These are phyloP conservation scores for Euclidium syriacum DNA, from an alignment of 345 rosid species.

Conservation along the genomic window DNA sequence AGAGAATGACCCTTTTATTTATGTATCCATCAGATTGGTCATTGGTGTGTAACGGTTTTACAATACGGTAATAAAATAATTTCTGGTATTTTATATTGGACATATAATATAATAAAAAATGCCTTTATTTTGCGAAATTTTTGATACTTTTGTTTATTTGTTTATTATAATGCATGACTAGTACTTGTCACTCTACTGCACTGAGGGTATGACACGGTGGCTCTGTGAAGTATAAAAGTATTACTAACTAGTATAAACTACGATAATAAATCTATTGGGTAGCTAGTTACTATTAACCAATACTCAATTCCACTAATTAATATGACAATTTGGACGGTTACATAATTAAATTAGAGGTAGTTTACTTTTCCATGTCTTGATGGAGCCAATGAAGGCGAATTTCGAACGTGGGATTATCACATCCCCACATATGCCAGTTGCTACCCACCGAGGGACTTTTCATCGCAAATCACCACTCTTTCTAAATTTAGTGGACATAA, in stretches of 20 bases:
- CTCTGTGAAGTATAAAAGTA: not conserved
- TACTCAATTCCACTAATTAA: not conserved
- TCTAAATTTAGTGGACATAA: not conserved
- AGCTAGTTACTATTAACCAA: not conserved
- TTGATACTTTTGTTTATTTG: not conserved
- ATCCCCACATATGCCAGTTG: constrained; percentile 14
- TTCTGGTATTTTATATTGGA: not conserved
- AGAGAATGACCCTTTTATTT: not conserved
- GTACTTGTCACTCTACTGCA: constrained; percentile 11
- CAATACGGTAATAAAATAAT: not conserved
- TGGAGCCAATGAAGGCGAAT: not conserved
- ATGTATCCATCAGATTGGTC: not conserved
- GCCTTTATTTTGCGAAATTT: not conserved
- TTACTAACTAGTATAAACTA: not conserved
- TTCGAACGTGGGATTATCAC: constrained; percentile 20
- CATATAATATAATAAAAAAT: not conserved
- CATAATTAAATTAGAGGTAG: not conserved
- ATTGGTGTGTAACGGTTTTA: not conserved
- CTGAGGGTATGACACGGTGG: not conserved
- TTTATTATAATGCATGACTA: not conserved
- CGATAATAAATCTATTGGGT: not conserved
- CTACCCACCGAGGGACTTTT: constrained; percentile 7
- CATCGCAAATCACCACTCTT: not conserved
- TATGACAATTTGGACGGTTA: not conserved
- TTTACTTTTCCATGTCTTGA: constrained; percentile 10